A percentile compares a stretch with the other conserved stretches of the same genome.
Conservation (phyloP, 495 filamentous ascomycete genomes). For the Tuber umbilicatum region DNA sequence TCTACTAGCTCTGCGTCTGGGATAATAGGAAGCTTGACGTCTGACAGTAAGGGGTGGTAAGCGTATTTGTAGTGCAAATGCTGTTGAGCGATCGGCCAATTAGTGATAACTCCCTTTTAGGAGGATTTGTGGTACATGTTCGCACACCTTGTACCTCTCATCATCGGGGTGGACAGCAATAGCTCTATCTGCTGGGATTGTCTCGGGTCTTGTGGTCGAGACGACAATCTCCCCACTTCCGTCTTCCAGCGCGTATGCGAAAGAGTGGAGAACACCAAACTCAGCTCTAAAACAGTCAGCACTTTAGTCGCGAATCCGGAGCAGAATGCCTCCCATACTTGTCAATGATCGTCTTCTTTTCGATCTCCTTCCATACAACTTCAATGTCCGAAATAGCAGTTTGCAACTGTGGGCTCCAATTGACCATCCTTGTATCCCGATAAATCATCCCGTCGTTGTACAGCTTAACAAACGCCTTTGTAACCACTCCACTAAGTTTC, state of each 20-base stretch:
- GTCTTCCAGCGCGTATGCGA: slow-evolving; percentile 67
- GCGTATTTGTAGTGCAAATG: slow-evolving; percentile 67
- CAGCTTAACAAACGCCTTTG: slow-evolving; percentile 63
- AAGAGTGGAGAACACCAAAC: slow-evolving; percentile 55
- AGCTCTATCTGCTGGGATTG: slow-evolving; percentile 73
- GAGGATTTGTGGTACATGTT: slow-evolving; percentile 9
- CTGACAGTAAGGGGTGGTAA: slow-evolving; percentile 60
- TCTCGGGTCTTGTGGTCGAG: slow-evolving; percentile 72
- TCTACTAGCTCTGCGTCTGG: slow-evolving; percentile 62
- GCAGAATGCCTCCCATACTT: slow-evolving; percentile 53
- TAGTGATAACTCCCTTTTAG: neutral
- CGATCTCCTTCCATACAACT: slow-evolving; percentile 66
- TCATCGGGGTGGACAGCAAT: slow-evolving; percentile 71
- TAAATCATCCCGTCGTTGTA: slow-evolving; percentile 74
- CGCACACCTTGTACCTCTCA: slow-evolving; percentile 54
- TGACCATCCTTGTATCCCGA: slow-evolving; percentile 67
- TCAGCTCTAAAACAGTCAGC: slow-evolving; percentile 49
- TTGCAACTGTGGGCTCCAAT: slow-evolving; percentile 67
- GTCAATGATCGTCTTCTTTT: slow-evolving; percentile 52
- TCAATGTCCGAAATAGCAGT: slow-evolving; percentile 73
- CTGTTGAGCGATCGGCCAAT: slow-evolving; percentile 27
- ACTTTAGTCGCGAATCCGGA: slow-evolving; percentile 57
- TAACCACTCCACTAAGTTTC: slow-evolving; percentile 61
- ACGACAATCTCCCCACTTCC: slow-evolving; percentile 62
- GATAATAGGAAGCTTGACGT: slow-evolving; percentile 61